Evolutionary conservation across 1,284 basidiomycete species (phyloP), one percentile per base, ranked within the genome.

Genomic region (Heterobasidion occidentale): DNA sequence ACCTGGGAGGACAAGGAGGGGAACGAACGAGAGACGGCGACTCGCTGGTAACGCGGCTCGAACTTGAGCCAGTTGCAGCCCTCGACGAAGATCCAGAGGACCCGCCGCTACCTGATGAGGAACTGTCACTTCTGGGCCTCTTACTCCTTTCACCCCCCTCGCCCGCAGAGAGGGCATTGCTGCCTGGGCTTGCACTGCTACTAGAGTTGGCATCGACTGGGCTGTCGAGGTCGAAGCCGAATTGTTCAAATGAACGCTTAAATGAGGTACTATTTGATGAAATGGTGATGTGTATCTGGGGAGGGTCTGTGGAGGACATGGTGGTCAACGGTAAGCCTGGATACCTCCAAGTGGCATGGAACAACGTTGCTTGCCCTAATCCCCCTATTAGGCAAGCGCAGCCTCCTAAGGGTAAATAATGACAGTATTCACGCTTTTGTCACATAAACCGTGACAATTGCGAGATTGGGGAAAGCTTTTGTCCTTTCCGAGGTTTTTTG

Each of bases 211-310:
- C 38, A 12, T 60, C 60, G 49, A 56, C 38, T 5, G 77, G 76
- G 55, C 75, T 75, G 33, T 77, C 75, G 33, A 79, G 66, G 69
- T 80, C 77, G 59, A 78, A 77, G 19, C 76, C 78, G 56, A 76
- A 78, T 62, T 80, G 72, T 55, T 79, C 77, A 65, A 81, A 81
- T n/a, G 78, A 77, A 52, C 79, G 74, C 61, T 81, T 81, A 70
- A 81, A 81, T 20, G 77, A 78, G 1, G 76, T 75, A 7, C 76
- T 72, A 6, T 53, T 49, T 14, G 74, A 60, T 36, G 76, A 72
- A 9, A 77, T 67, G 36, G 74, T 68, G 9, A 78, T 71, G 45
- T 76, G 74, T 6, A 79, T 70, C 60, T 77, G 78, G 38, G 77
- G 76, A 20, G 76, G 71, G 57, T 14, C 60, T n/a, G 60, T 53